Conservation (phyloP, 768 basidiomycete species). For the Lentinus tigrinus region DNA sequence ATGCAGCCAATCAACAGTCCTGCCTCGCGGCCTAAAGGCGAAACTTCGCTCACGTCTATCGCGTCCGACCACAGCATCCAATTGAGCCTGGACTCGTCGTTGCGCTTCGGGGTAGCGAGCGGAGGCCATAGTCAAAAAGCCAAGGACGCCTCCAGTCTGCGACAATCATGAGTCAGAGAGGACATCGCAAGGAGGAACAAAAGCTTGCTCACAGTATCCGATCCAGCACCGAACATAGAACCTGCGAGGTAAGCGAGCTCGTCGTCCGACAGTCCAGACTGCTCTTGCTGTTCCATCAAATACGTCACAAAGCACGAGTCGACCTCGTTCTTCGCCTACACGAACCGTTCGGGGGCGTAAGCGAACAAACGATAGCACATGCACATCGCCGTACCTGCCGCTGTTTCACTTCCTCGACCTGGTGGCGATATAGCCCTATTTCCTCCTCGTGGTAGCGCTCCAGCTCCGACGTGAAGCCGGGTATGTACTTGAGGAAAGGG, state of each 20-base stretch:
- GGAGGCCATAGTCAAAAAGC: constrained; percentile 36
- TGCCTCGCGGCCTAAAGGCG: not conserved
- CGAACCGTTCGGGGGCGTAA: no score
- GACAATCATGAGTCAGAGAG: not conserved
- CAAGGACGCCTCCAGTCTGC: constrained; percentile 31
- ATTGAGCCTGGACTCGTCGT: constrained; percentile 34
- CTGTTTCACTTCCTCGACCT: constrained; percentile 24
- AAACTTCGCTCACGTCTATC: constrained; percentile 28
- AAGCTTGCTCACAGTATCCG: constrained; percentile 34
- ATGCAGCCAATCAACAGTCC: not conserved
- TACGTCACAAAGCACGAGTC: constrained; percentile 35
- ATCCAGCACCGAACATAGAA: constrained; percentile 43
- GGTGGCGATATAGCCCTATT: constrained; percentile 31
- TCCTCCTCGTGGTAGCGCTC: constrained; percentile 51
- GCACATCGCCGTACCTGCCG: constrained; percentile 1
- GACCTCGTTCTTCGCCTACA: constrained; percentile 26
- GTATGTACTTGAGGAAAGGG: constrained; percentile 42
- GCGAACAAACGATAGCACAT: not conserved
- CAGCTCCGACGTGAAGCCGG: constrained; percentile 60
- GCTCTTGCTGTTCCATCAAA: constrained; percentile 35
- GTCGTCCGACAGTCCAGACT: constrained; percentile 31
- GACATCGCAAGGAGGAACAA: not conserved
- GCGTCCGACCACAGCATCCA: constrained; percentile 36
- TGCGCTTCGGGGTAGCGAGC: constrained; percentile 35
- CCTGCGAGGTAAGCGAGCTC: constrained; percentile 41